Base-by-base conservation (phyloP, 768 basidiomycete genomes). In the Exidia glandulosa region DNA sequence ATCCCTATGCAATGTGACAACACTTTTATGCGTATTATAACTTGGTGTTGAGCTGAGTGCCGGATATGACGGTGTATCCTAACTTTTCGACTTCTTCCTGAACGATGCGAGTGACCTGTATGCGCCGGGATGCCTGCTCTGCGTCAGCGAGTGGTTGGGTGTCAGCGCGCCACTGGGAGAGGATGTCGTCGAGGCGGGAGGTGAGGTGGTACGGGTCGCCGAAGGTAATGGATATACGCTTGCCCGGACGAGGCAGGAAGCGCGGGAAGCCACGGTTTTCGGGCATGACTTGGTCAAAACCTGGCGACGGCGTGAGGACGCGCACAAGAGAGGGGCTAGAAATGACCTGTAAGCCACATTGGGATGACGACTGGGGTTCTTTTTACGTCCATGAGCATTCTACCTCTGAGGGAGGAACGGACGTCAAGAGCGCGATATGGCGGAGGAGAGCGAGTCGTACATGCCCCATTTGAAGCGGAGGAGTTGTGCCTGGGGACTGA, bases 401-500 rank as follows among this genome's bases (percentile, higher is more conserved):
- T 81, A 37, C 90, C 90, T 30, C 92, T 94, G 66, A 36, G 59
- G 60, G 27, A 50, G 30, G 10, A 52, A 23, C 10, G 30, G 50
- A 50, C 48, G 48, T 48, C 33, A 58, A 50, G 31, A 27, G 32
- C 23, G 30, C 0, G 52, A 57, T 48, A 27, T 27, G 57, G 60
- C 36, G 56, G 16, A 32, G 30, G 37, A 29, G 30, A 57, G 57
- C 32, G 61, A 41, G 45, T 85, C 93, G 72, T 69, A 94, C 93
- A 94, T 76, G 60, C 94, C 94, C 94, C 94, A 97, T 76, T 94
- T 96, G 73, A 96, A 95, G 54, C 90, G 77, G 6, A 84, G 78
- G 57, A 96, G 71, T 64, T 59, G 71, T 63, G 34, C 59, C 61
- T 52, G 71, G 64, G 64, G 71, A 63, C 47, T 63, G 60, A 9